Base-by-base conservation (phyloP, 2,329 filamentous ascomycete genomes). In the Dothideomycetes sp. region DNA sequence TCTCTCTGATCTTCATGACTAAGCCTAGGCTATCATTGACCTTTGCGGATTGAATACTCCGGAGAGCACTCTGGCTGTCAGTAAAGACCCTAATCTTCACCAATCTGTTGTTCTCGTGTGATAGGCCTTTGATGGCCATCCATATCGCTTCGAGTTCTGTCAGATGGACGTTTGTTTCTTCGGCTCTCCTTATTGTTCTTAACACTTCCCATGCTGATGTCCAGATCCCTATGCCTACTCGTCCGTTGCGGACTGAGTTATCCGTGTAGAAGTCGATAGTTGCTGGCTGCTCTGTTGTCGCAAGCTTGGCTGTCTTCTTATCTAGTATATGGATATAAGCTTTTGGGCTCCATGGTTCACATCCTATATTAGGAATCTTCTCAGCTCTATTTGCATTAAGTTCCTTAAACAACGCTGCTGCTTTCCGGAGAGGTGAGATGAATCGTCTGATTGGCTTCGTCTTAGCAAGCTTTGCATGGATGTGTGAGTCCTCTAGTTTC, bases 251-350 rank as follows among this genome's bases (percentile, higher is more conserved):
- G 4, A 36, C 2, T 8, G 19, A 36, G 11, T 19, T 19, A 14
- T 36, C 34, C 4, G 19, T 36, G 19, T 36, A 36, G 34, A 14
- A 36, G 34, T 36, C 34, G 34, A 36, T 24, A 9, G 18, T 36
- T 24, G 3, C 19, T 14, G 18, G 18, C 12, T 36, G 3, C 18
- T 9, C 9, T 24, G 18, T 19, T 3, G 34, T 22, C 14, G 19
- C 34, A n/a, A 22, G 18, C 18, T 36, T 36, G 12, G 34, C 34
- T 14, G 4, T 14, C 10, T 36, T 15, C 11, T 24, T 24, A 19
- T 36, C 34, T 19, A 30, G 35, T 29, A 36, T 36, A 16, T 36
- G 2, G 8, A 36, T 24, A 18, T 36, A 24, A 10, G 19, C 22
- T 15, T 30, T 36, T 36, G 8, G 35, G 35, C 35, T 30, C 35